A percentile compares a stretch with the other conserved stretches of the same genome.
These are phyloP conservation scores for Bipolaris sorokiniana DNA, from an alignment of 2,329 filamentous ascomycete species.

Conservation along the genomic window DNA sequence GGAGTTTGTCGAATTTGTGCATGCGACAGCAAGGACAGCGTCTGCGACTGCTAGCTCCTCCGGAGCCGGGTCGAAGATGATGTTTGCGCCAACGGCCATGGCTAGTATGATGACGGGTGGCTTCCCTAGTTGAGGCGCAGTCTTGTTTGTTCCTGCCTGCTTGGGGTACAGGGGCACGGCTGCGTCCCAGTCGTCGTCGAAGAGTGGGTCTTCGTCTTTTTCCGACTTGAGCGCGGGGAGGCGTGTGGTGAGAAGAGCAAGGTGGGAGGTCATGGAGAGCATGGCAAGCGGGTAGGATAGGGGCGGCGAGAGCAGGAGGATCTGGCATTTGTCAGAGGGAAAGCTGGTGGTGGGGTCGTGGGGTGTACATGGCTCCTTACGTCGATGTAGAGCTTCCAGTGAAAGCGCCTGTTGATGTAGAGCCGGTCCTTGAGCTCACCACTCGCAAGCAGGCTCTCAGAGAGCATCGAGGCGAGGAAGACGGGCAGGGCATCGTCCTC, in stretches of 20 bases:
- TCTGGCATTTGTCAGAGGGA: conserved; percentile 58
- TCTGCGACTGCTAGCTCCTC: conserved; percentile 96
- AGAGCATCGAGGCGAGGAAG: conserved; percentile 86
- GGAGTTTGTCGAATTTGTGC: conserved; percentile 55
- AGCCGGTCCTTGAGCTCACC: conserved; percentile 71
- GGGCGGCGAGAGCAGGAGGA: conserved; percentile 89
- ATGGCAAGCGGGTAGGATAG: conserved; percentile 92
- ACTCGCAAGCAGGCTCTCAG: conserved; percentile 80
- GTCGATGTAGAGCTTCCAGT: conserved; percentile 96
- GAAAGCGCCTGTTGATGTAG: conserved; percentile 88
- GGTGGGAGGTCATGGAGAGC: conserved; percentile 88
- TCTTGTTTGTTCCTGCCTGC: conserved; percentile 30
- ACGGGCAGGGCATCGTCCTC: conserved; percentile 91
- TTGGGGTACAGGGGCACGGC: conserved; percentile 77
- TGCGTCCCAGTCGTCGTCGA: conserved; percentile 96
- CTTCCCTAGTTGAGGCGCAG: conserved; percentile 50
- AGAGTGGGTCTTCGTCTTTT: conserved; percentile 92
- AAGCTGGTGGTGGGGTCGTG: neutral
- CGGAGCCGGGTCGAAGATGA: conserved; percentile 90
- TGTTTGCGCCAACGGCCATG: conserved; percentile 81
- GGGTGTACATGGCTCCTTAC: conserved; percentile 58
- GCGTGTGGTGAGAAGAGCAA: conserved; percentile 86
- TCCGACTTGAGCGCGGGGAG: conserved; percentile 86
- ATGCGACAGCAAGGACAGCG: conserved; percentile 82
- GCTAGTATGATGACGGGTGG: conserved; percentile 92